Evolutionary conservation across 331 rosid genomes (phyloP), one percentile per base, ranked within the genome.

Genomic region (Acacia concinna): DNA sequence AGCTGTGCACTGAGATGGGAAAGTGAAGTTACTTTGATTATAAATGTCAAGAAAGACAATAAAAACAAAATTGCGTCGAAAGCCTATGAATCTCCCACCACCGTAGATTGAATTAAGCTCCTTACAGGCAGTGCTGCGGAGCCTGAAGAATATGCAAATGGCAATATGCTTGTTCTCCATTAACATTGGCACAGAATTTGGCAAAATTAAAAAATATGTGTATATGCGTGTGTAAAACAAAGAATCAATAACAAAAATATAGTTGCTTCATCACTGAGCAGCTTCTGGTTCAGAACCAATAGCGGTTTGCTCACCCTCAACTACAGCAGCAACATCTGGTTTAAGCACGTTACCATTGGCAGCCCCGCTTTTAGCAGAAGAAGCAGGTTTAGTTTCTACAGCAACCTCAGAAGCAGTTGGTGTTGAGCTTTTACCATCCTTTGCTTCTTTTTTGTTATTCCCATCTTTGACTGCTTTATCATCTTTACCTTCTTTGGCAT

Each of bases 101-200:
- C 73, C 76, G 71, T 77, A 78, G 76, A 79, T 46, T 84, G 77
- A 85, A 74, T 75, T 82, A 75, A 78, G 69, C 83, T 78, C 84
- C 74, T 76, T 71, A 77, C 49, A 74, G 73, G 81, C 78, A 70
- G 84, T 75, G 30, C 76, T 75, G 87, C 86, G 80, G 81, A 80
- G 83, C 82, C 77, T 67, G 74, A 77, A 76, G 80, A 84, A 78
- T 83, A 85, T 13, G 73, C 69, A 49, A 68, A 32, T 78, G 70
- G 67, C 77, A 68, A 62, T 78, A 5, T 81, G 83, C 90, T 90
- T 84, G 90, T 91, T 91, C 89, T 81, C 86, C 83, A 85, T 30
- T 34, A 84, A 71, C 78, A 71, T 74, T 71, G 80, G 81, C 82
- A 79, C 60, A 31, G 30, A 80, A 85, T 13, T 57, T 17, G 41